Base-by-base conservation (phyloP, 1,139 yeast genomes). In the Blastobotrys indianensis region DNA sequence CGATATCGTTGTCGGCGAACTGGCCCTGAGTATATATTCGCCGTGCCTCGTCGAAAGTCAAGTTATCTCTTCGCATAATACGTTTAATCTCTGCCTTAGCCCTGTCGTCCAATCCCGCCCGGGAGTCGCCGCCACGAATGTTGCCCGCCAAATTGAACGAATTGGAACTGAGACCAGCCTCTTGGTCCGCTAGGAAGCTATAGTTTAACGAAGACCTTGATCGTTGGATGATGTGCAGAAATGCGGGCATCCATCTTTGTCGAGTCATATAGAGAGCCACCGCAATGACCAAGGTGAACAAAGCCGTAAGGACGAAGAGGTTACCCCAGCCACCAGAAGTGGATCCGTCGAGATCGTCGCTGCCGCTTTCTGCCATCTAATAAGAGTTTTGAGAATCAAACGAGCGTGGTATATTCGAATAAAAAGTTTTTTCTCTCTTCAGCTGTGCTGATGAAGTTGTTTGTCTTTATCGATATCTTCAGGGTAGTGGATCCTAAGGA, bases 21-120 rank as follows among this genome's bases (percentile, higher is more conserved):
- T 67, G 68, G 15, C 62, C 56, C 47, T 68, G 70, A 1, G 78
- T 74, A 56, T 75, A 81, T 44, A 69, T 60, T 10, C 76, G 64
- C 47, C 95, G 69, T 1, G 95, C 95, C 40, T 79, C 79, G 59
- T 85, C 95, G 62, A 85, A 85, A 1, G 75, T 58, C 32, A 82
- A 48, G 20, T 68, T 60, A 36, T 68, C 63, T 4, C 67, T 58
- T n/a, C 64, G 56, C 94, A 85, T 85, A 15, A 84, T 67, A 32
- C 62, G 55, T 49, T 68, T 67, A 13, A 85, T 78, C 46, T 70
- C 74, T 11, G 57, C 57, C 59, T 79, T 80, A 2, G 85, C 78
- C 4, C 52, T 60, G 33, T 70, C 77, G 60, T 78, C 80, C 38
- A 85, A 68, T 0, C 94, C 94, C 12, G 66, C 58, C 46, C 95